Conservation (phyloP, 441 rosid species). For the Erodium trifolium region DNA sequence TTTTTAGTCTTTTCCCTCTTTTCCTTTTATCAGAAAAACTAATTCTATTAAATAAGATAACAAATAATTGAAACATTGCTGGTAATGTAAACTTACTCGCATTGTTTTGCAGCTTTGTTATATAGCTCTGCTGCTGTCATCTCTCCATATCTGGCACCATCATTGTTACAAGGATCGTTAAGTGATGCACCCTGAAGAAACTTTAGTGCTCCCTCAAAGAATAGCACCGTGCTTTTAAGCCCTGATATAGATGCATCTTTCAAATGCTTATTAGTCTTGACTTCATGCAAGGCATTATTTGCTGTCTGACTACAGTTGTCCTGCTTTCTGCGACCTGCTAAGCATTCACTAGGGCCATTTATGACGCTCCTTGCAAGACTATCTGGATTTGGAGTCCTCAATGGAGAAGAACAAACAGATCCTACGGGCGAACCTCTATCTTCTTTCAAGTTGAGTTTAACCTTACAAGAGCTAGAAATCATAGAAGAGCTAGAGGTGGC, state of each 20-base stretch:
- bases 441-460: constrained; percentile 5
- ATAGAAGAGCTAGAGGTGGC: constrained; percentile 11
- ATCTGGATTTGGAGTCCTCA: constrained; percentile 7
- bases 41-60: constrained; percentile 5
- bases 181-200: constrained; percentile 11
- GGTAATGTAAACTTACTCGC: constrained; percentile 6
- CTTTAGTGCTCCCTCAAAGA: constrained; percentile 8
- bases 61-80: neutral
- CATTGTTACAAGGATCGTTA: constrained; percentile 8
- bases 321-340: neutral
- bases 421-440: constrained; percentile 7
- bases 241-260: constrained; percentile 1
- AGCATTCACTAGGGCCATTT: constrained; percentile 2
- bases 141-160: constrained; percentile 7
- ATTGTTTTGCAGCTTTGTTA: constrained; percentile 8
- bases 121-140: constrained; percentile 9
- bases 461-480: constrained; percentile 7
- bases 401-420: neutral
- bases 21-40: neutral
- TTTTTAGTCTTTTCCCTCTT: neutral
- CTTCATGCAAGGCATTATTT: neutral
- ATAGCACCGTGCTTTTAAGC: constrained; percentile 1
- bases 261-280: constrained; percentile 2
- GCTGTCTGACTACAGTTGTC: constrained; percentile 4
- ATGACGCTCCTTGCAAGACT: constrained; percentile 5